phyloP scores from a whole-genome alignment of 2,329 filamentous ascomycete genomes.

The Gremmenia infestans region DNA sequence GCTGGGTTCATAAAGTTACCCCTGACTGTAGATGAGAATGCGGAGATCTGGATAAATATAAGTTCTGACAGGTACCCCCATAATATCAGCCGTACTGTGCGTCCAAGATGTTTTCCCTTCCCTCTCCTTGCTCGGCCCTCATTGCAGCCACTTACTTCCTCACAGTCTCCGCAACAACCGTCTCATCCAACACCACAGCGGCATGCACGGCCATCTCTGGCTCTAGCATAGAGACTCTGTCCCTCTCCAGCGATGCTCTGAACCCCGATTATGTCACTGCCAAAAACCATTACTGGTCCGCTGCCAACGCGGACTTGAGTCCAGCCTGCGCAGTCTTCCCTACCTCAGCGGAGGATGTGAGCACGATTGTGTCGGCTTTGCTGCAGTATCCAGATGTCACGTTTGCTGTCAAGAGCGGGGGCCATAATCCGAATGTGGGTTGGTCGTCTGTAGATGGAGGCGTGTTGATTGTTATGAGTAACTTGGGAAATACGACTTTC shows the following conservation, averaged over 20 bases:
- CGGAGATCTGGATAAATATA: no score
- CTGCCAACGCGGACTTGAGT: conserved; percentile 26
- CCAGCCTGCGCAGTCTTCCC: conserved; percentile 36
- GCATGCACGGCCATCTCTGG: background rate
- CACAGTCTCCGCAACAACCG: background rate
- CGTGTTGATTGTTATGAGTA: conserved; percentile 32
- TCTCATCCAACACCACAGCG: background rate
- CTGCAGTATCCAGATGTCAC: conserved; percentile 27
- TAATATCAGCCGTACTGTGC: no score
- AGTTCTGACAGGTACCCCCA: no score
- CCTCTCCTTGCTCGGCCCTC: background rate
- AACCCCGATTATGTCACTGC: conserved; percentile 14
- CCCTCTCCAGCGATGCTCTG: conserved; percentile 3
- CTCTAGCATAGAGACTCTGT: background rate
- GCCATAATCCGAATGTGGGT: conserved; percentile 37
- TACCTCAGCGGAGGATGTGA: conserved; percentile 30
- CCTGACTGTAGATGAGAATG: no score
- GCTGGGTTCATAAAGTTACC: no score
- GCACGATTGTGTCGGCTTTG: conserved; percentile 29
- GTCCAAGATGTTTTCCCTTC: no score
- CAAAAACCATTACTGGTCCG: conserved; percentile 33
- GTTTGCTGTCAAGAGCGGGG: conserved; percentile 40
- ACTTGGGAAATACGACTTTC: conserved; percentile 28
- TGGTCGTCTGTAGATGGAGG: conserved; percentile 34
- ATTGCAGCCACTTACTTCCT: background rate